Percentiles rank a stretch among this genome's conserved stretches.
Evolutionary conservation across 2,329 filamentous ascomycete genomes (phyloP).

Genomic region (Colletotrichum theobromicola): DNA sequence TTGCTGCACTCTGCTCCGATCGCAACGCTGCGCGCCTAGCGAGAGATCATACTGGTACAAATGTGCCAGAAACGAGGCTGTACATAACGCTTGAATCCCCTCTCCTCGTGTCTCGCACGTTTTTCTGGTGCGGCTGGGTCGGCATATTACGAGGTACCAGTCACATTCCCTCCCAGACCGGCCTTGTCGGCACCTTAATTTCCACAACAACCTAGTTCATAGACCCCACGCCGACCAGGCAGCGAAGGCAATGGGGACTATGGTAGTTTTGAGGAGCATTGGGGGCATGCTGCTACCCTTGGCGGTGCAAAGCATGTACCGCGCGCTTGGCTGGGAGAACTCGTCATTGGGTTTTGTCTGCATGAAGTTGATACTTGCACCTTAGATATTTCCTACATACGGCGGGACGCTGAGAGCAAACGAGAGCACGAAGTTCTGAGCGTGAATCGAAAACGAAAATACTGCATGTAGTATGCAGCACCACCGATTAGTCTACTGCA

Average conservation of each 20-base stretch:
- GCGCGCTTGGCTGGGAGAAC: constrained; percentile 22
- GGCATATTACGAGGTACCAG: constrained; percentile 55
- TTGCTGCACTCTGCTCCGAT: neutral
- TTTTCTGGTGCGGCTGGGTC: constrained; percentile 68
- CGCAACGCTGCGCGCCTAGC: neutral
- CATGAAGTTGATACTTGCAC: neutral
- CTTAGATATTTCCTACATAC: neutral
- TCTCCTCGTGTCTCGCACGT: constrained; percentile 30
- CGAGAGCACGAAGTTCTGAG: neutral
- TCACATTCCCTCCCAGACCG: neutral
- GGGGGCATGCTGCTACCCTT: constrained; percentile 17
- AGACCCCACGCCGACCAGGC: constrained; percentile 26
- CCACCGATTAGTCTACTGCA: neutral
- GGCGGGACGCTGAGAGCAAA: neutral
- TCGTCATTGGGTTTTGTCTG: constrained; percentile 17
- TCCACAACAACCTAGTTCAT: constrained; percentile 19
- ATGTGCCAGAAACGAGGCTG: neutral
- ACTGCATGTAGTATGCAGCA: neutral
- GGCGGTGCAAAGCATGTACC: constrained; percentile 9
- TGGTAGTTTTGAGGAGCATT: neutral
- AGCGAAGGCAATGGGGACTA: neutral
- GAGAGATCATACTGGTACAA: neutral
- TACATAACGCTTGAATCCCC: neutral
- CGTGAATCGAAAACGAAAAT: neutral
- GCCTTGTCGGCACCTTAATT: neutral